Evolutionary conservation across 2,329 filamentous ascomycete species (phyloP), one percentile per base, ranked within the genome.

Genomic region (Acephala macrosclerotiorum): DNA sequence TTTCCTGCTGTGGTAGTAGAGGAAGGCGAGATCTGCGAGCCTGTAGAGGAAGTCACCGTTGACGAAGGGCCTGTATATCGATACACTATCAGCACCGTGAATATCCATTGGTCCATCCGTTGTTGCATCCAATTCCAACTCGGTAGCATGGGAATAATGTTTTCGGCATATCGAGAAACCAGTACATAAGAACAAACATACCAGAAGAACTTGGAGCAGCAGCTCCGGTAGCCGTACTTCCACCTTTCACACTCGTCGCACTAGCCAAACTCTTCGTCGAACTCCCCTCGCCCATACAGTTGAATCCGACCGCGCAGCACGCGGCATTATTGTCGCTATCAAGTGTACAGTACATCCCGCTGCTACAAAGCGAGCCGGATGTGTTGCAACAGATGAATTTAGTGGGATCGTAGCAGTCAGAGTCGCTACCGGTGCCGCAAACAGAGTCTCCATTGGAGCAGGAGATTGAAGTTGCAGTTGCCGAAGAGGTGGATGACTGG

Each of bases 311-410:
- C 4, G 57, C 57, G 25, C 57, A 59, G 26, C 57, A 59, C 25
- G 57, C 57, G n/a, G 57, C 57, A 18, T 59, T 59, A 12, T 59
- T 25, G 25, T 47, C 40, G 22, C 57, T 59, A 47, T 59, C 57
- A 12, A 47, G n/a, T 14, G 57, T 26, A 36, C 57, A 59, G 38
- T 59, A 59, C 22, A n/a, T 26, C n/a, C 57, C 57, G 25, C 57
- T 59, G 57, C 36, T 47, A 36, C 57, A 59, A n/a, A 59, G 57
- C 36, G 57, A 25, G 18, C 57, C 57, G 26, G 57, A 25, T 7
- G 57, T 59, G 57, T 59, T 59, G 57, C 57, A 59, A 25, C 57
- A 59, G 40, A 59, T 35, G 25, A 20, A 59, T 33, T 45, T 59
- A 9, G 57, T 59, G n/a, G 57, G 57, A 22, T 59, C 57, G 40